Conservation (phyloP, 345 rosid species). For the Kernera saxatilis region DNA sequence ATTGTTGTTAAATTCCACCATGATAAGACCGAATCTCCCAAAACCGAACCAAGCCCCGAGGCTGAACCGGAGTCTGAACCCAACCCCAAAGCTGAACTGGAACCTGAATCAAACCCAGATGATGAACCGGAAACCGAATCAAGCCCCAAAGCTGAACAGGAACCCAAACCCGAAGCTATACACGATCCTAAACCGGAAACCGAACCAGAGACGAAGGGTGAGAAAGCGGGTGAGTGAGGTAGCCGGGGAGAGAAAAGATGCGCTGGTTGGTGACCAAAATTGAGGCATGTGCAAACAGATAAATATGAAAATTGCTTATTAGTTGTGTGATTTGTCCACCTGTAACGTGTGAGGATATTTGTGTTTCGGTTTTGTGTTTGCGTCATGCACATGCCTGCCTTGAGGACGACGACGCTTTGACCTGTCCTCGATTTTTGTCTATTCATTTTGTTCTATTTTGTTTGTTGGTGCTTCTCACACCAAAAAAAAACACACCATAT, state of each 20-base stretch:
- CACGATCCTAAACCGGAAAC: background rate
- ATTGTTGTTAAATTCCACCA: conserved; percentile 84
- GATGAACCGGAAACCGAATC: conserved; percentile 5
- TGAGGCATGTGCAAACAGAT: conserved; percentile 11
- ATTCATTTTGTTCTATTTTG: conserved; percentile 25
- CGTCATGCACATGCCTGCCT: conserved; percentile 12
- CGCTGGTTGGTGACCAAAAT: background rate
- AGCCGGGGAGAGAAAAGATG: background rate
- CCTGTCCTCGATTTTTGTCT: conserved; percentile 27
- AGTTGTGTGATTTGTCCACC: conserved; percentile 22
- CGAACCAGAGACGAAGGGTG: conserved; percentile 16
- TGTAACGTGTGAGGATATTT: conserved; percentile 24
- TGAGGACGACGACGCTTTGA: conserved; percentile 15
- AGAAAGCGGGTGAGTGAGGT: conserved; percentile 22
- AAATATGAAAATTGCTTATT: conserved; percentile 11
- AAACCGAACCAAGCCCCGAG: conserved; percentile 7
- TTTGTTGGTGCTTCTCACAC: conserved; percentile 13
- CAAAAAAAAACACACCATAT: background rate
- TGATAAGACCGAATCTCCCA: conserved; percentile 30
- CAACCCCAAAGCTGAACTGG: background rate
- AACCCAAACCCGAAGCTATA: background rate
- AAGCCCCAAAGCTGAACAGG: background rate
- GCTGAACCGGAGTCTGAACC: background rate
- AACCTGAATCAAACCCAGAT: background rate
- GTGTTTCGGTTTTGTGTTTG: conserved; percentile 21